Conservation (phyloP, 2,329 filamentous ascomycete genomes). For the Paecilomyces niveus region DNA sequence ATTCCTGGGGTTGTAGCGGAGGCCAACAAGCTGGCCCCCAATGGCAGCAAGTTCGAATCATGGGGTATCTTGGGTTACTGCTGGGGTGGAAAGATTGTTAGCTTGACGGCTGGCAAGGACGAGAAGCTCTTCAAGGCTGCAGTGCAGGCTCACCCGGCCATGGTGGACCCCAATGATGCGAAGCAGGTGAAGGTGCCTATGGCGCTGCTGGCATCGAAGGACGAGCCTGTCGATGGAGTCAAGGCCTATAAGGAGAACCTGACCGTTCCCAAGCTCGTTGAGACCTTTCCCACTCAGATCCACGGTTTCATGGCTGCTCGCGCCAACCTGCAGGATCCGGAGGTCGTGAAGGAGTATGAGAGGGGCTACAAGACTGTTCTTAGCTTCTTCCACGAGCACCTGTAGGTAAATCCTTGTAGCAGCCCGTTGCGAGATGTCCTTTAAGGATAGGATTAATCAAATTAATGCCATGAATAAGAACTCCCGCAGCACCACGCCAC, state of each 20-base stretch:
- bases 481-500: background rate
- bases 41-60: conserved; percentile 33
- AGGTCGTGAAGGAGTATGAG: conserved; percentile 38
- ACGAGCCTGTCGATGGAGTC: conserved; percentile 47
- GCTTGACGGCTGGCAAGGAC: conserved; percentile 44
- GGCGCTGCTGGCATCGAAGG: conserved; percentile 50
- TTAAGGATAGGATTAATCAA: background rate
- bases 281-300: conserved; percentile 37
- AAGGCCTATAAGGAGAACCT: conserved; percentile 32
- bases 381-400: conserved; percentile 35
- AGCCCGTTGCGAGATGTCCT: background rate
- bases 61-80: conserved; percentile 58
- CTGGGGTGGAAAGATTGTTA: conserved; percentile 54
- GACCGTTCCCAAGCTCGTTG: conserved; percentile 33
- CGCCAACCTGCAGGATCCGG: conserved; percentile 30
- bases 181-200: conserved; percentile 50
- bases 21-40: conserved; percentile 40
- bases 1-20: conserved; percentile 51
- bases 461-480: background rate
- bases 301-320: conserved; percentile 44
- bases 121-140: conserved; percentile 50
- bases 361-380: conserved; percentile 34
- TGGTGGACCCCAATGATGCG: conserved; percentile 54
- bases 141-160: conserved; percentile 52
- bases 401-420: conserved; percentile 15